Percentiles rank a stretch among this genome's conserved stretches.
phyloP scores from a whole-genome alignment of 768 basidiomycete genomes.

The Albatrellus ellisii region DNA sequence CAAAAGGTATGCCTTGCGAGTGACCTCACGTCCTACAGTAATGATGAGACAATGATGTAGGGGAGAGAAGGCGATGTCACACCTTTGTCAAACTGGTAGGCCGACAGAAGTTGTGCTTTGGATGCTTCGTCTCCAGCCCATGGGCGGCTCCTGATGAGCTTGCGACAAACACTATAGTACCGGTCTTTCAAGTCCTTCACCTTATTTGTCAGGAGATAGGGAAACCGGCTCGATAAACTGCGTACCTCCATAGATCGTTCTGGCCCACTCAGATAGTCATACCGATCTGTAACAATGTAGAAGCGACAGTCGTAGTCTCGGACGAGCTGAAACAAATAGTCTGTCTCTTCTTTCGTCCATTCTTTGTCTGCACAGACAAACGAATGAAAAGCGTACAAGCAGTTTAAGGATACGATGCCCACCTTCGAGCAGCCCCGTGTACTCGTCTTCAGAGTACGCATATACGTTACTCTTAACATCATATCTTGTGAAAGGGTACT shows the following conservation, averaged over 20 bases:
- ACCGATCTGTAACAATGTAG: conserved; percentile 84
- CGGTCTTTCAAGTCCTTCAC: conserved; percentile 83
- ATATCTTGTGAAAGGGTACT: conserved; percentile 77
- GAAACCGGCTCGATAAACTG: not conserved
- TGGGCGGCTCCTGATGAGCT: conserved; percentile 71
- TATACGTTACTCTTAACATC: conserved; percentile 52
- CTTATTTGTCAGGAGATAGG: not conserved
- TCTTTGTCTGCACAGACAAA: conserved; percentile 39
- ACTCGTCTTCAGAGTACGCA: conserved; percentile 80
- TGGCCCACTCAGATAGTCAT: conserved; percentile 50
- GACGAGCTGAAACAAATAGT: conserved; percentile 76
- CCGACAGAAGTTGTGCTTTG: conserved; percentile 53
- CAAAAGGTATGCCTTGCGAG: conserved; percentile 76
- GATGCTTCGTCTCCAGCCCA: conserved; percentile 72
- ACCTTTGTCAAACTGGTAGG: conserved; percentile 86
- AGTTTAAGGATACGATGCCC: conserved; percentile 6
- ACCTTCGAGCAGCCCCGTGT: conserved; percentile 70
- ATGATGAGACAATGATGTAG: not conserved
- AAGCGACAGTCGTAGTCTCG: conserved; percentile 80
- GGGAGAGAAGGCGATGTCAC: conserved; percentile 7
- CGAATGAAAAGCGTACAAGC: not conserved
- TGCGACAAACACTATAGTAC: conserved; percentile 86
- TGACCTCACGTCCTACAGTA: conserved; percentile 63
- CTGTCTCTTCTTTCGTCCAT: conserved; percentile 92
- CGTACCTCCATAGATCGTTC: conserved; percentile 57